Evolutionary conservation across 257 asterid genomes (phyloP).

Genomic region (Nicotiana paniculata): DNA sequence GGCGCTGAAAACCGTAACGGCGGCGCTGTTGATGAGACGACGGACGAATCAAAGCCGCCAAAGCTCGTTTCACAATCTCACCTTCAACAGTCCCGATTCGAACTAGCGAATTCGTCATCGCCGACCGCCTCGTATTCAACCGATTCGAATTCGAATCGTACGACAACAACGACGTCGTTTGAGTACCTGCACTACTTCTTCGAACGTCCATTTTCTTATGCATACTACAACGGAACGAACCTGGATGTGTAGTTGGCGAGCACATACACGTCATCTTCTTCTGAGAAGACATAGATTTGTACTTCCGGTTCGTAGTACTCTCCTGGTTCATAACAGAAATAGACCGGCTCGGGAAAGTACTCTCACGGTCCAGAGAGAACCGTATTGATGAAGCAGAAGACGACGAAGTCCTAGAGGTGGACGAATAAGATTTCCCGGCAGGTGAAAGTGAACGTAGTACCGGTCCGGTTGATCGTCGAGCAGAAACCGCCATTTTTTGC

Average conservation of each 20-base stretch:
- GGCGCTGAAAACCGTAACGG: slow-evolving; percentile 27
- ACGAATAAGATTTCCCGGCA: neutral
- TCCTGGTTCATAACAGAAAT: slow-evolving; percentile 20
- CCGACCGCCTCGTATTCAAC: slow-evolving; percentile 31
- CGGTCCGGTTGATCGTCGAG: neutral
- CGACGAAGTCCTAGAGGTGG: neutral
- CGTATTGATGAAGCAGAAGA: neutral
- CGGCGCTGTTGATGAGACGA: slow-evolving; percentile 48
- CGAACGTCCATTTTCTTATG: slow-evolving; percentile 24
- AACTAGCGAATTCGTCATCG: slow-evolving; percentile 40
- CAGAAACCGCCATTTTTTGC: slow-evolving; percentile 24
- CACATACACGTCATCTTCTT: slow-evolving; percentile 47
- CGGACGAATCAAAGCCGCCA: slow-evolving; percentile 47
- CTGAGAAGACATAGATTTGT: neutral
- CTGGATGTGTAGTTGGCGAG: slow-evolving; percentile 59
- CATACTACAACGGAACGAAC: slow-evolving; percentile 56
- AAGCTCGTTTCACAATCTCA: slow-evolving; percentile 29
- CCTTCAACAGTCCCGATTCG: slow-evolving; percentile 42
- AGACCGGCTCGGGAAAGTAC: slow-evolving; percentile 17
- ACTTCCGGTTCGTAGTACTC: neutral
- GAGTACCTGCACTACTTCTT: neutral
- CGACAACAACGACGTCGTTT: slow-evolving; percentile 17
- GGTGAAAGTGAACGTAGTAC: neutral
- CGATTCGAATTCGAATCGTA: slow-evolving; percentile 13
- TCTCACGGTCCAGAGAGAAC: neutral